Evolutionary conservation across 2,329 filamentous ascomycete genomes (phyloP), one percentile per base, ranked within the genome.

Genomic region (Phaeophleospora eucalypticola): DNA sequence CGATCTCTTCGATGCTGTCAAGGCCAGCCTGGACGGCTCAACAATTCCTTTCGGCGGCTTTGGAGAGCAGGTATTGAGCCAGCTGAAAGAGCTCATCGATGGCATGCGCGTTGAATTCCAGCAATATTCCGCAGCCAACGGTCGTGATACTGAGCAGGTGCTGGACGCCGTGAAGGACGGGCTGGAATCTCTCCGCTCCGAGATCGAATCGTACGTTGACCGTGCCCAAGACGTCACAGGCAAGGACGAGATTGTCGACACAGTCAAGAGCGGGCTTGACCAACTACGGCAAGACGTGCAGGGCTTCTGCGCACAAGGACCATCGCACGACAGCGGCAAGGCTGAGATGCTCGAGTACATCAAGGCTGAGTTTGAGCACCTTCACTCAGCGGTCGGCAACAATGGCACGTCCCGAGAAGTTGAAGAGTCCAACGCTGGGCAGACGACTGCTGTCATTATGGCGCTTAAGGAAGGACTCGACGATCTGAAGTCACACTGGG

Each of bases 111-210:
- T 71, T 4, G 80, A 84, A 57, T 81, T 85, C 65, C 89, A 90
- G 65, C 81, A 91, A 58, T 91, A 89, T 57, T 84, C 88, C 16
- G 81, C 86, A 2, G 84, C 86, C 52, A 87, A 83, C 57, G 87
- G 86, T 34, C 79, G 83, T 48, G 88, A 93, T 63, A 91, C 89
- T 0, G 89, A 95, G 65, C 88, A 95, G 65, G 83, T 95, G 10
- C 74, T 96, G 3, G 87, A 93, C 65, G 87, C 89, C 1, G 84
- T 94, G 36, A 91, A 89, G 57, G 88, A 95, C 62, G 89, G 89
- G 0, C 77, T 95, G 12, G 89, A 95, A 57, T 84, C 81, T 56
- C 78, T 97, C 4, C 83, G 89, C 9, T 71, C 74, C 10, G 86
- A 95, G 48, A 87, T 97, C 45, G 88, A 95, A 62, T 75, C 74